phyloP scores from a whole-genome alignment of 2,329 filamentous ascomycete genomes.

The Dactylonectria estremocensis region DNA sequence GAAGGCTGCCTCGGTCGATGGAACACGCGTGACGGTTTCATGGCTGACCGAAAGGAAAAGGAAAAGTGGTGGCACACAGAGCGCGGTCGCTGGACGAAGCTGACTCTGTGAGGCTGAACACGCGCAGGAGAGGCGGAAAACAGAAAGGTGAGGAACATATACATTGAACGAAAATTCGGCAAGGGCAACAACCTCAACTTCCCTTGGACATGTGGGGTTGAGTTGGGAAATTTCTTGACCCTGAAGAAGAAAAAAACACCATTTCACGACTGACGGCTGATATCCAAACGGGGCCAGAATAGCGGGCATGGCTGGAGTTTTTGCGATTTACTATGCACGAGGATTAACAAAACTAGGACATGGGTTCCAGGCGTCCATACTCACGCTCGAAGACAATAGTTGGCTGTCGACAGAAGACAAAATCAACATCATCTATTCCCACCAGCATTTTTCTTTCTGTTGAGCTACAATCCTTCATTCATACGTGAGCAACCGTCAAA shows the following conservation, averaged over 20 bases:
- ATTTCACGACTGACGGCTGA: constrained; percentile 39
- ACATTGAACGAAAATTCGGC: not conserved
- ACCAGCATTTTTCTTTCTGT: not conserved
- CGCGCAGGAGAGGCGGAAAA: not conserved
- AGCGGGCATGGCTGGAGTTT: constrained; percentile 9
- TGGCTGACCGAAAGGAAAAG: constrained; percentile 63
- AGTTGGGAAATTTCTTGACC: not conserved
- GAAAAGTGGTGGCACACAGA: constrained; percentile 68
- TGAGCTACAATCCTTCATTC: too few species aligned
- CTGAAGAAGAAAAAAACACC: not conserved
- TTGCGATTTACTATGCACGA: not conserved
- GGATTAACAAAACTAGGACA: not conserved
- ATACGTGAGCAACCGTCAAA: too few species aligned
- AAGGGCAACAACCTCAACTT: not conserved
- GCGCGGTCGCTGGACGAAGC: constrained; percentile 59
- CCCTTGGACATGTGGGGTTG: not conserved
- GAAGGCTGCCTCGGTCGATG: constrained; percentile 64
- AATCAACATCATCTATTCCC: not conserved
- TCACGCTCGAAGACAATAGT: not conserved
- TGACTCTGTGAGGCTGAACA: constrained; percentile 40
- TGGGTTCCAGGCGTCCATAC: not conserved
- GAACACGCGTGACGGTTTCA: constrained; percentile 58
- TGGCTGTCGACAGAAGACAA: not conserved
- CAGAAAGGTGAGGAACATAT: not conserved
- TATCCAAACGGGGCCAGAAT: not conserved